phyloP scores from a whole-genome alignment of 352 stramenopile species.

The Phytophthora colocasiae region DNA sequence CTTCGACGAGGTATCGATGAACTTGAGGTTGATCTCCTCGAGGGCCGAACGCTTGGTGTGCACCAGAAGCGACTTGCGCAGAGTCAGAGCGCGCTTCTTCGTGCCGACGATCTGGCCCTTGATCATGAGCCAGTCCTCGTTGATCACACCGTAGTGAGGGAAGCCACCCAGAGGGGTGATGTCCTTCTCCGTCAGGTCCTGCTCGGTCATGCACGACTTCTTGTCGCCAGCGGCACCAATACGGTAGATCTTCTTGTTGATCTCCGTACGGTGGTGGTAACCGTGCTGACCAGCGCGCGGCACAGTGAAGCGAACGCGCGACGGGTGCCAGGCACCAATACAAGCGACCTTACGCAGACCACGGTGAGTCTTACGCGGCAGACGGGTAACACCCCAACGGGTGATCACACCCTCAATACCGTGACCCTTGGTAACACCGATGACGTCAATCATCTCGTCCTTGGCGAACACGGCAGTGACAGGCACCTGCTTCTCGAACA shows the following conservation, averaged over 20 bases:
- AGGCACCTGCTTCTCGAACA: slow-evolving; percentile 99
- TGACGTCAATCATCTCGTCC: slow-evolving; percentile 99
- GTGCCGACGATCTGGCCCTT: slow-evolving; percentile 98
- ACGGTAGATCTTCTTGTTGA: slow-evolving; percentile 99
- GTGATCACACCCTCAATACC: slow-evolving; percentile 99
- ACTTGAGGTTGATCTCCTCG: slow-evolving; percentile 97
- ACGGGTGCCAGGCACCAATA: slow-evolving; percentile 99
- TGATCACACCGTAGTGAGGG: slow-evolving; percentile 99
- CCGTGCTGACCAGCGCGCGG: slow-evolving; percentile 99
- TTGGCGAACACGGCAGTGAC: slow-evolving; percentile 95
- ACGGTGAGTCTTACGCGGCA: slow-evolving; percentile 99
- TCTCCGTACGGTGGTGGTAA: slow-evolving; percentile 99
- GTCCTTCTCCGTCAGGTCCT: slow-evolving; percentile 99
- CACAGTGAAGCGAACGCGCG: slow-evolving; percentile 98
- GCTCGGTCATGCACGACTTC: slow-evolving; percentile 97
- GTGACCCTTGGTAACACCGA: slow-evolving; percentile 99
- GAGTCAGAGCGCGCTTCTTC: slow-evolving; percentile 99
- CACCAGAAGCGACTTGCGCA: slow-evolving; percentile 98
- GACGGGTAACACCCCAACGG: slow-evolving; percentile 99
- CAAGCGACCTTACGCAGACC: slow-evolving; percentile 99
- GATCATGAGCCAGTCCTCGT: slow-evolving; percentile 99
- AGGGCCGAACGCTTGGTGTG: slow-evolving; percentile 97
- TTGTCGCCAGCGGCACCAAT: slow-evolving; percentile 94
- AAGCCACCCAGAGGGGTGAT: slow-evolving; percentile 99
- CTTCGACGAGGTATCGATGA: slow-evolving; percentile 98